Evolutionary conservation across 2,329 filamentous ascomycete species (phyloP), one percentile per base, ranked within the genome.

Genomic region (Penicillium janthinellum): DNA sequence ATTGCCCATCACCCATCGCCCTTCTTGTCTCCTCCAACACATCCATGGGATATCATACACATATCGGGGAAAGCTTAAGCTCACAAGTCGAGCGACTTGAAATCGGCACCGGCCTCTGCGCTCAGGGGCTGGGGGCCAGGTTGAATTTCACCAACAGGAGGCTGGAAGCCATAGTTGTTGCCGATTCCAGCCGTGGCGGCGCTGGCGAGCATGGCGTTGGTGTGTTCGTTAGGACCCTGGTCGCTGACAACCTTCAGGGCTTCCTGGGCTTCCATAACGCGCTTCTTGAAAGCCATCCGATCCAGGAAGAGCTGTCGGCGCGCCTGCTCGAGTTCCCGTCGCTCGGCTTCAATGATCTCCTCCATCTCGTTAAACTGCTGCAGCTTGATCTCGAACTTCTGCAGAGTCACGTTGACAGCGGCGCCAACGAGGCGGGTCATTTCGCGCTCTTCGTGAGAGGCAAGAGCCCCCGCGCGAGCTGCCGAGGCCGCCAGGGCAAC

Each of bases 291-390:
- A 2, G 90, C 86, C 53, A 99, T 82, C 25, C 95, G 87, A 75
- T 99, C 95, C 39, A 98, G 82, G 82, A 98, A 96, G 17, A 99
- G 84, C 75, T 97, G 91, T 75, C 98, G 93, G 34, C 94, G 88
- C 42, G 91, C 91, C 58, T 93, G 87, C 77, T 99, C 95, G 22
- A 99, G 83, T 77, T 99, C 95, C 61, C 93, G 87, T 60, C 94
- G 89, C 80, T 99, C 95, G 5, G 93, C 92, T 69, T 96, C 90
- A 53, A 99, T 83, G 47, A 97, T 89, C 17, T 90, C 85, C 78
- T 99, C 95, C 85, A 99, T 93, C 76, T 99, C 95, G 70, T 91
- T 90, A 78, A 99, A 99, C 75, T 98, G 96, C 71, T 92, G 89
- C 60, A 99, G 84, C 79, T 99, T 99, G 69, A 98, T 82, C 78